Evolutionary conservation across 345 rosid genomes (phyloP), one percentile per base, ranked within the genome.

Genomic region (Litchi chinensis): DNA sequence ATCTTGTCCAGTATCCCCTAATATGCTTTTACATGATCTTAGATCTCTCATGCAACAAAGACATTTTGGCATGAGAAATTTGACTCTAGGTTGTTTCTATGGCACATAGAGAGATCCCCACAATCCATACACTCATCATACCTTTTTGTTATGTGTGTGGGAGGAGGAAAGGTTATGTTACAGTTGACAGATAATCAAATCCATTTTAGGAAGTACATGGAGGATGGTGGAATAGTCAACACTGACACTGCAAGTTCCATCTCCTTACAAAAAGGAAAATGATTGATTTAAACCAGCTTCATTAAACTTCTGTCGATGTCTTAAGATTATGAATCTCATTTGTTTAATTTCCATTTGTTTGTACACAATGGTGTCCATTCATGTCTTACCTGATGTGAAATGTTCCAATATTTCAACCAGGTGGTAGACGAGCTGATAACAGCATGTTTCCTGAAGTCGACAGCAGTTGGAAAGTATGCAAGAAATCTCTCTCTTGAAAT

Each of bases 371-470:
- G 40, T 10, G 48, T 21, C 43, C 0, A 7, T 2, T 21, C 32
- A 24, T 72, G 70, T 81, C 79, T 67, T 68, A 73, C 71, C 9
- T 65, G 6, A 50, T 52, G 15, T 32, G 56, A 76, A 71, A 71
- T 63, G 76, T 80, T 77, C 68, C 70, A 4, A 12, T 81, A 15
- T 72, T 57, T 72, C 65, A 70, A 70, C 57, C 79, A 93, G 94
- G 97, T 81, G 82, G 87, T 65, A 88, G 86, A 81, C 85, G 71
- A 81, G 82, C 92, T 77, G 93, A 92, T 54, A 93, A 85, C 73
- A 70, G 76, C 85, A 86, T 96, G 95, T 96, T 96, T 82, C 98
- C 99, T 78, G 97, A 96, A 71, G 98, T 96, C 77, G 97, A 92
- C 89, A 92, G 97, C 88, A 88, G 91, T 24, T 93, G 96, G 97